Base-by-base conservation (phyloP, 352 stramenopile genomes). In the Phytophthora boehmeriae region DNA sequence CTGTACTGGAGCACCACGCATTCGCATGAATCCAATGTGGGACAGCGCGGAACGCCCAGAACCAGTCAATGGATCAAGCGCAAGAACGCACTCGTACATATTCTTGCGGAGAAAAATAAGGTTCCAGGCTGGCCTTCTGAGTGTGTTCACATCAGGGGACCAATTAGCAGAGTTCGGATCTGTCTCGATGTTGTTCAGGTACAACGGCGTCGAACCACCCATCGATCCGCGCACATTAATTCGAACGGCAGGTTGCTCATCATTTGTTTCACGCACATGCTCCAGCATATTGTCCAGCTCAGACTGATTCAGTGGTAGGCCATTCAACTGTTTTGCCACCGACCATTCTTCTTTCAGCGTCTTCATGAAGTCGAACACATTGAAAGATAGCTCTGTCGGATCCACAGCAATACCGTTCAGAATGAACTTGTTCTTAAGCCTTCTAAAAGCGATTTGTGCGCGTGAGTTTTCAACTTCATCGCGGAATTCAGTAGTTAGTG, bases 341-440 rank as follows among this genome's bases (percentile, higher is more conserved):
- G 78, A 88, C 80, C 80, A 89, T 51, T 96, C 89, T 10, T 79
- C 73, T 50, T 91, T 89, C 16, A 98, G 54, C 8, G 68, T 80
- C 27, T 78, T 80, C 65, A 97, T 78, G 17, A 98, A 91, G 54
- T 97, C 79, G 45, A 97, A 98, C 16, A 96, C 73, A 71, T 97
- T 98, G 63, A 98, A 98, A 8, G 88, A 95, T 2, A 76, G 73
- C 47, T 90, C 78, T 50, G 75, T 88, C 9, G 92, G 76, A 49
- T 97, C 82, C 8, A 97, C 62, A 9, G 70, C 59, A 44, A 93
- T 90, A 17, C 91, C 93, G 51, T 97, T 97, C 57, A 98, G 52
- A 25, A 97, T 75, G 9, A 98, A 83, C 20, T 82, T 83, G 68
- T 92, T 82, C 23, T 77, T 73, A 1, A 91, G 59, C 23, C 68